phyloP scores from a whole-genome alignment of 768 basidiomycete genomes.

The Mycena rosella region DNA sequence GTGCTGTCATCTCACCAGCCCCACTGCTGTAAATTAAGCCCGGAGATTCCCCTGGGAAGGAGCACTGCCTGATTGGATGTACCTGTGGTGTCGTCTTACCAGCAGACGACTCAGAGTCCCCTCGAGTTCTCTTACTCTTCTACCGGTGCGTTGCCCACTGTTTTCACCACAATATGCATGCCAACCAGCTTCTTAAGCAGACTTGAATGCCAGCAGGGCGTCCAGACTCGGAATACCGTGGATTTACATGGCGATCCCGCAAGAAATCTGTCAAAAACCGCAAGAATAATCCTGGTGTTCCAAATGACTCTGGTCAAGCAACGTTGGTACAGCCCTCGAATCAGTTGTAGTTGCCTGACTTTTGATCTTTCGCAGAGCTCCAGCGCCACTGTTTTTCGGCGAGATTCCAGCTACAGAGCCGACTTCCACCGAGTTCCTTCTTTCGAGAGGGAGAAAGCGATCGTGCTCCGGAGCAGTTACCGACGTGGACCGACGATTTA shows the following conservation, averaged over 20 bases:
- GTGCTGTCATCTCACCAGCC: too few relatives aligned
- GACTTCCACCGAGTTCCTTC: background rate
- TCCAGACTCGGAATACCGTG: background rate
- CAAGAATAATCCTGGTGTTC: background rate
- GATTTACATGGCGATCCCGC: background rate
- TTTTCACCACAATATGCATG: too few relatives aligned
- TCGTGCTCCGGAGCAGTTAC: constrained; percentile 15
- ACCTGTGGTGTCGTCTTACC: background rate
- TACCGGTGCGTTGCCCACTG: too few relatives aligned
- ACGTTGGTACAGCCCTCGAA: background rate
- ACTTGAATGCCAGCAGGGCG: background rate
- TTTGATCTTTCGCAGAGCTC: background rate
- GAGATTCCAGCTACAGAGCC: constrained; percentile 3
- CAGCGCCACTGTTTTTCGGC: constrained; percentile 20
- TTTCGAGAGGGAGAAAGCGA: constrained; percentile 18
- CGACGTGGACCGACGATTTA: background rate
- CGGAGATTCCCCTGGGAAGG: constrained; percentile 12
- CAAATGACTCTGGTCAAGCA: background rate
- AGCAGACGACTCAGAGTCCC: background rate
- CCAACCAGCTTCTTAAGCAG: too few relatives aligned
- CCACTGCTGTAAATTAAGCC: too few relatives aligned
- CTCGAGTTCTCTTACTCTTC: too few relatives aligned
- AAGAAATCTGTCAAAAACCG: constrained; percentile 10
- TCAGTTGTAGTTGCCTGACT: background rate
- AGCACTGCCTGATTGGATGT: constrained; percentile 6